Base-by-base conservation (phyloP, 305 asterid genomes). In the Petunia hybrid region DNA sequence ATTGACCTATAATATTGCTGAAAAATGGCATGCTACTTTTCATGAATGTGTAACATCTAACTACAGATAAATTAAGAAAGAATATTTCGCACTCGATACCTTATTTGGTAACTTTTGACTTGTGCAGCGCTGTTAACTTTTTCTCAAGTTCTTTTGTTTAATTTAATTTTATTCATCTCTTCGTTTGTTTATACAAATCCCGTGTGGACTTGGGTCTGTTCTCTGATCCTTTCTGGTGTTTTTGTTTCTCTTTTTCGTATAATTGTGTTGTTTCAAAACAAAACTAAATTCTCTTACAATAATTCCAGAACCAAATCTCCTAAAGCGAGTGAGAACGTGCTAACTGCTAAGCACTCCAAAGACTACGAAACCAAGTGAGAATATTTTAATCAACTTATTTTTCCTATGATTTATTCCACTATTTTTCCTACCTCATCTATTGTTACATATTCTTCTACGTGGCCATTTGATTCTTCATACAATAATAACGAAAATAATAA, bases 381-480 rank as follows among this genome's bases (percentile, higher is more conserved):
- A 48, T 2, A 10, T 46, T 5, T 71, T 7, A 67, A 67, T 67
- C 14, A 67, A 67, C 55, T 42, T n/a, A 41, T 10, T 42, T 68
- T 68, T 68, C 0, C 8, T 6, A 42, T 68, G n/a, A 41, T 41
- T 67, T n/a, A 41, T 67, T 41, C 55, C 41, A n/a, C 14, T 16
- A 0, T 35, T 48, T 51, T 51, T 31, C 78, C 45, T 35, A 46
- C 14, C 61, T 31, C 78, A 48, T 35, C 35, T 48, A 71, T 0
- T 71, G 62, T 12, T 48, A 12, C 4, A 71, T 12, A 51, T 71
- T 8, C 62, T 71, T 71, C 78, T 57, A 48, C 43, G 31, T 71
- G 78, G 6, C 62, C 62, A 48, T 35, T 71, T 71, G 42, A 71
- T 46, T 48, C 43, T 71, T 71, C 78, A 71, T 71, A 51, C 10